These are phyloP conservation scores for Euphorbia schlechtendalii DNA, from an alignment of 441 rosid species.

Conservation along the genomic window DNA sequence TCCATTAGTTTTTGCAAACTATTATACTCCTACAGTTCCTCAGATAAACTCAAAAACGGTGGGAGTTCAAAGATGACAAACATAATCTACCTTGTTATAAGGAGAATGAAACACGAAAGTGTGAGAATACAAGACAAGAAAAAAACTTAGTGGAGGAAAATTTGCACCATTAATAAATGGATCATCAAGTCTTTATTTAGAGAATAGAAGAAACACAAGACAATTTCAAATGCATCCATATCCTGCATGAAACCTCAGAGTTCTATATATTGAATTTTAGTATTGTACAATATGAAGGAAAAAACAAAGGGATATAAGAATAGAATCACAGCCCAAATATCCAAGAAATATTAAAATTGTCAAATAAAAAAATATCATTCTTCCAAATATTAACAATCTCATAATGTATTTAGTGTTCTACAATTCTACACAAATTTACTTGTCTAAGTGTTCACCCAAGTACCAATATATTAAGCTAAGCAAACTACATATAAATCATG, in stretches of 20 bases:
- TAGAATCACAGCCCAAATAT: neutral
- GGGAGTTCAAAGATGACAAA: neutral
- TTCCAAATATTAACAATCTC: too few species aligned
- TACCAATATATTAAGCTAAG: neutral
- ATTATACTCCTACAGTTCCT: neutral
- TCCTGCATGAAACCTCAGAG: neutral
- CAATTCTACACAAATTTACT: neutral
- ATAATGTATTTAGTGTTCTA: too few species aligned
- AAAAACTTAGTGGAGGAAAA: neutral
- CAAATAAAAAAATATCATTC: too few species aligned
- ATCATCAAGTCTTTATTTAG: neutral
- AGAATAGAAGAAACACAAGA: neutral
- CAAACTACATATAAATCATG: neutral
- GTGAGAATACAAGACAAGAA: slow-evolving; percentile 3
- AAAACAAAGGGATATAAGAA: neutral
- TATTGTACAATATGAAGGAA: neutral
- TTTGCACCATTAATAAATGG: neutral
- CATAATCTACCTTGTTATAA: slow-evolving; percentile 71
- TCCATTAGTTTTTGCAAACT: too few species aligned
- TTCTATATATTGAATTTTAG: neutral
- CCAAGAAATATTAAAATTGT: neutral
- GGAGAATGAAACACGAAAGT: slow-evolving; percentile 85
- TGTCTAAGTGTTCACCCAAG: neutral
- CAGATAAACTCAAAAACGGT: neutral
- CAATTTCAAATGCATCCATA: slow-evolving; percentile 2